Conservation (phyloP, 1,284 basidiomycete species). For the Boletellus deceptivus region DNA sequence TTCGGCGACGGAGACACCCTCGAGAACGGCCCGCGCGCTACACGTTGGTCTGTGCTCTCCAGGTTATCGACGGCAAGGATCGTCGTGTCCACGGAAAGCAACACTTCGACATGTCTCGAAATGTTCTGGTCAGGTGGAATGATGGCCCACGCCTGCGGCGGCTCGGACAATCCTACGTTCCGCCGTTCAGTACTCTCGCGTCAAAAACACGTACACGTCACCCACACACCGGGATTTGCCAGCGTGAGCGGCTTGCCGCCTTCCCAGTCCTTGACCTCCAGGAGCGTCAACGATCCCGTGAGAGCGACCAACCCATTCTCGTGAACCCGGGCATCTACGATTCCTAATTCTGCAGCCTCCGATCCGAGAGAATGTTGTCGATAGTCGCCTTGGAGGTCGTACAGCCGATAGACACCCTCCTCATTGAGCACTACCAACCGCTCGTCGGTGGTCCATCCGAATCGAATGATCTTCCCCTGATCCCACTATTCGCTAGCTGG, state of each 20-base stretch:
- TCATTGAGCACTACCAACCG: conserved; percentile 86
- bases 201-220: not conserved
- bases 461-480: conserved; percentile 72
- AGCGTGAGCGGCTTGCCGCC: conserved; percentile 68
- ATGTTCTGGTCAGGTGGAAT: conserved; percentile 85
- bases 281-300: conserved; percentile 70
- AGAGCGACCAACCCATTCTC: conserved; percentile 86
- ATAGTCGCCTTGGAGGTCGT: conserved; percentile 86
- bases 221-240: conserved; percentile 63
- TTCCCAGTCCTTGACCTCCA: conserved; percentile 86
- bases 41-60: conserved; percentile 84
- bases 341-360: conserved; percentile 83
- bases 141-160: conserved; percentile 80
- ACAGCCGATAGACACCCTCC: conserved; percentile 88
- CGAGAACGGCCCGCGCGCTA: conserved; percentile 86
- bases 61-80: conserved; percentile 84
- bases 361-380: conserved; percentile 80
- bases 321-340: conserved; percentile 84
- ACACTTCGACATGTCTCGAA: conserved; percentile 83
- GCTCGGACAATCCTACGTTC: conserved; percentile 62
- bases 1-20: conserved; percentile 89
- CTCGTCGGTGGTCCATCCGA: conserved; percentile 84
- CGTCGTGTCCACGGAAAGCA: conserved; percentile 76
- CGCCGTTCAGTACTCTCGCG: conserved; percentile 12
- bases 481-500: conserved; percentile 65